Evolutionary conservation across 805 yeast species (phyloP).

Genomic region (Diddensiella transvaalensis): DNA sequence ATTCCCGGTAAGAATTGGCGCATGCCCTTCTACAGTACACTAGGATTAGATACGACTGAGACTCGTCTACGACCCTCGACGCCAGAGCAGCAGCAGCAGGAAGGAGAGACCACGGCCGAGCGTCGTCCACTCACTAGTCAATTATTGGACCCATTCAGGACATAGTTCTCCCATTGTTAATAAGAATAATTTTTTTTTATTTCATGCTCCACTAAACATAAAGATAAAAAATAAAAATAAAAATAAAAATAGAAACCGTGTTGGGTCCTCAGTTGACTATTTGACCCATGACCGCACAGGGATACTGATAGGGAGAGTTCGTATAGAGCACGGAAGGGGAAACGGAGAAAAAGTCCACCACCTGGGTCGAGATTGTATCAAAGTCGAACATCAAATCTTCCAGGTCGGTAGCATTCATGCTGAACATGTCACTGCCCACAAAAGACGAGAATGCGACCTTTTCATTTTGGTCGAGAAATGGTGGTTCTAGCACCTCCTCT

Average conservation of each 20-base stretch:
- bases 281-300: not conserved
- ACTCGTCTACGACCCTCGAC: not conserved
- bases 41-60: not conserved
- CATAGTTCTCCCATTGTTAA: no score
- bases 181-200: no score
- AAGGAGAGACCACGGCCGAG: not conserved
- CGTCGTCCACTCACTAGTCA: not conserved
- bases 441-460: no score
- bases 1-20: constrained; percentile 41
- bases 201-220: no score
- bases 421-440: no score
- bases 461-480: no score
- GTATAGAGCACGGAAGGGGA: not conserved
- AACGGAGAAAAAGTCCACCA: not conserved
- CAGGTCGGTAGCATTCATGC: no score
- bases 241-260: no score
- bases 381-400: not conserved
- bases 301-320: not conserved
- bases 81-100: not conserved
- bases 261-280: no score
- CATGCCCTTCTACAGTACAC: constrained; percentile 27
- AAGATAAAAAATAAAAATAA: no score
- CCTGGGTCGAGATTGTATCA: not conserved
- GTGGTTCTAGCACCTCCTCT: no score
- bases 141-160: not conserved